Evolutionary conservation across 2,329 filamentous ascomycete genomes (phyloP), one percentile per base, ranked within the genome.

Genomic region (Graphilbum fragrans): DNA sequence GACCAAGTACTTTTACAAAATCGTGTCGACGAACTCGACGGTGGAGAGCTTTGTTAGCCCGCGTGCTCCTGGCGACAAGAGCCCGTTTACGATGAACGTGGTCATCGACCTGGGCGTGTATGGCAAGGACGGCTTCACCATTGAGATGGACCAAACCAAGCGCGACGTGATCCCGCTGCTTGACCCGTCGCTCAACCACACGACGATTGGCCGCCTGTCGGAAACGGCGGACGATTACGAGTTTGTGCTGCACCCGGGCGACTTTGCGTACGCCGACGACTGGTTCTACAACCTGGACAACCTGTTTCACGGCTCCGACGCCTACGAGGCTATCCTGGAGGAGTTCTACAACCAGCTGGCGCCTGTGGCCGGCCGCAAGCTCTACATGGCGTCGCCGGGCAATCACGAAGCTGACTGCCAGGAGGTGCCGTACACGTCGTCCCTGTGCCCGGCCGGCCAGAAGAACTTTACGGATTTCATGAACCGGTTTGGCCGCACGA

Each of bases 241-340:
- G 47, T 57, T 77, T 35, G 55, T 72, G 35, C 52, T 72, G 23
- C 70, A 73, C 47, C 67, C 68, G 0, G 69, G 69, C 5, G 74
- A 78, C 49, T 60, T 77, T 14, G 72, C 57, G 0, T 79, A 78
- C 47, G 72, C 73, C 2, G 74, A 77, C 45, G 67, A 76, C 53
- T 77, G 73, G 73, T 60, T 60, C 35, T 53, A 66, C 4, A 64
- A 59, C 17, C 43, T 58, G 0, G 56, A 63, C 29, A 74, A 74
- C 52, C 45, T 68, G 1, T 46, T 69, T 59, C 88, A 96, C 58
- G 90, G 95, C 58, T 71, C 94, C 34, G 87, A 95, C 57, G 96
- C 90, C 1, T 96, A 95, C 55, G 90, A 96, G 67, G 95, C 90
- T 3, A 96, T 96, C 49, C 71, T 96, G 39, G 90, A 90, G n/a